phyloP scores from a whole-genome alignment of 441 rosid genomes.

The Oxalis stricta region DNA sequence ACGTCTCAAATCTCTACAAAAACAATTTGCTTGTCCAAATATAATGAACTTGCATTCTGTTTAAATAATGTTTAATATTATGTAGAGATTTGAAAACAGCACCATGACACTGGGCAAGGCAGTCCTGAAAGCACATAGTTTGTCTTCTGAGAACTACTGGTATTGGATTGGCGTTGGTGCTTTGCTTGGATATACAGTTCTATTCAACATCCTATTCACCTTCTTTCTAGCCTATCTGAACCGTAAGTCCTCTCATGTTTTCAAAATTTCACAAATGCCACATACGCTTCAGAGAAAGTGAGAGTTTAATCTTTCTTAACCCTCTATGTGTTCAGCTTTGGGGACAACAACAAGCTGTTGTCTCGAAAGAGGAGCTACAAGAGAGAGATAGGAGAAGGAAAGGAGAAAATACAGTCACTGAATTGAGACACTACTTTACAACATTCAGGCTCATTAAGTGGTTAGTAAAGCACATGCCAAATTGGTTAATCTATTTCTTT shows the following conservation, averaged over 20 bases:
- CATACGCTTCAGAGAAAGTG: neutral
- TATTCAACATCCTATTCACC: conserved; percentile 63
- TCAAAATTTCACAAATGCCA: conserved; percentile 1
- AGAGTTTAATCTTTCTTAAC: conserved; percentile 6
- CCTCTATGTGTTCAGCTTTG: conserved; percentile 35
- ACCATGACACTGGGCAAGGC: conserved; percentile 55
- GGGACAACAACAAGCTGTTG: conserved; percentile 74
- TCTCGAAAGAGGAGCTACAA: conserved; percentile 76
- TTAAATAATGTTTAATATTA: conserved; percentile 3
- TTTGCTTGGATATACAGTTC: conserved; percentile 68
- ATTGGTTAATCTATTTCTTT: conserved; percentile 6
- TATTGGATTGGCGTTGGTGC: conserved; percentile 96
- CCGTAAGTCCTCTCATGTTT: conserved; percentile 42
- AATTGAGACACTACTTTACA: conserved; percentile 74
- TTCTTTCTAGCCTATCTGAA: conserved; percentile 60
- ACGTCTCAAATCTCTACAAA: neutral
- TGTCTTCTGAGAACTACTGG: conserved; percentile 80
- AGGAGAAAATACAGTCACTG: conserved; percentile 60
- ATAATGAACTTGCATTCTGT: neutral
- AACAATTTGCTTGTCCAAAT: neutral
- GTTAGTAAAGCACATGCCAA: conserved; percentile 21
- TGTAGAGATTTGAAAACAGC: conserved; percentile 45
- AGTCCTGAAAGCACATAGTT: conserved; percentile 50
- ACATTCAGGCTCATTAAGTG: conserved; percentile 64
- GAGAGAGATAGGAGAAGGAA: conserved; percentile 77